These are phyloP conservation scores for Circinella umbellata DNA, from an alignment of 371 early-diverging fungal species.

Conservation along the genomic window DNA sequence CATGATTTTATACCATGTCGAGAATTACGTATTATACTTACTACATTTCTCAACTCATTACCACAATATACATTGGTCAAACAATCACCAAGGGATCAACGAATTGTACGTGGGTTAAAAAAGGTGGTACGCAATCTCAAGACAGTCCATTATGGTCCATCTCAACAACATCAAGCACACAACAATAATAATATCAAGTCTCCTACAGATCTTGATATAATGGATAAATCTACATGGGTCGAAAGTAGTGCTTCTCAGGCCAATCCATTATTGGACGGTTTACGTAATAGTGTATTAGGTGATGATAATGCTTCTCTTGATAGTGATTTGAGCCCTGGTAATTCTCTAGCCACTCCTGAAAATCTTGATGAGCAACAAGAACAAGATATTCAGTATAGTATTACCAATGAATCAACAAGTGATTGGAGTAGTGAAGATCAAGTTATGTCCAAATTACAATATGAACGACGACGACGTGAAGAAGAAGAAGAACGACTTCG, in stretches of 20 bases:
- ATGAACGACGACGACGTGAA: slow-evolving; percentile 34
- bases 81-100: slow-evolving; percentile 57
- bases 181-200: background rate
- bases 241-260: slow-evolving; percentile 4
- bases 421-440: slow-evolving; percentile 21
- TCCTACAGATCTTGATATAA: background rate
- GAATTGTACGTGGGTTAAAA: slow-evolving; percentile 61
- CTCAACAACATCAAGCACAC: background rate
- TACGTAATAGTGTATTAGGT: slow-evolving; percentile 2
- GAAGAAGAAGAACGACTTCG: slow-evolving; percentile 43
- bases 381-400: too few species aligned
- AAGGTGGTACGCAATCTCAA: slow-evolving; percentile 54
- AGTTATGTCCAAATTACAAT: slow-evolving; percentile 27
- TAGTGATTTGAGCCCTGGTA: slow-evolving; percentile 42
- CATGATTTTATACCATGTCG: slow-evolving; percentile 64
- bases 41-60: slow-evolving; percentile 48
- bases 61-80: slow-evolving; percentile 49
- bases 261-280: background rate
- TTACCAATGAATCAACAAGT: background rate
- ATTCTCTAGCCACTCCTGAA: slow-evolving; percentile 15
- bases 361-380: background rate
- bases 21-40: slow-evolving; percentile 47
- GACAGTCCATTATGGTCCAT: slow-evolving; percentile 36
- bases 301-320: slow-evolving; percentile 41
- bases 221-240: slow-evolving; percentile 1